These are phyloP conservation scores for Globisporangium apiculatum DNA, from an alignment of 352 stramenopile genomes.

Conservation along the genomic window DNA sequence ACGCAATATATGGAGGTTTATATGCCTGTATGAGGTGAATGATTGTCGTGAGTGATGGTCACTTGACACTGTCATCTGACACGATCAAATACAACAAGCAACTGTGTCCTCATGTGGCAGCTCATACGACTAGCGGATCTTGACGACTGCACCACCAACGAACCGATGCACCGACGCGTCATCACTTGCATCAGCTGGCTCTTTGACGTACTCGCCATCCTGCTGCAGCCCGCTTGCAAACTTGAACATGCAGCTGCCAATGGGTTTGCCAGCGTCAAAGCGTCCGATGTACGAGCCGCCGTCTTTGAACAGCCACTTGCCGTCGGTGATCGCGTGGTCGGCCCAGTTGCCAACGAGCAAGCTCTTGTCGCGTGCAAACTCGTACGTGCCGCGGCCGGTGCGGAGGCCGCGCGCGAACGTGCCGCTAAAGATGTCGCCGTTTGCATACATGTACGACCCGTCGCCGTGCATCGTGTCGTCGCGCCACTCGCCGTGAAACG, in stretches of 20 bases:
- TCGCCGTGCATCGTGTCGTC: slow-evolving; percentile 83
- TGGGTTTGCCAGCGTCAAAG: slow-evolving; percentile 84
- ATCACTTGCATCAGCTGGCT: slow-evolving; percentile 37
- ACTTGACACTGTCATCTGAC: no score
- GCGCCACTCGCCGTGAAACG: slow-evolving; percentile 88
- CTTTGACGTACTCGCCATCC: slow-evolving; percentile 78
- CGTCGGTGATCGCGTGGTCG: slow-evolving; percentile 80
- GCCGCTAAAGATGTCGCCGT: slow-evolving; percentile 89
- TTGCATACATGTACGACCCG: slow-evolving; percentile 89
- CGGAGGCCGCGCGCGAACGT: slow-evolving; percentile 78
- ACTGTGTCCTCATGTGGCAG: background rate
- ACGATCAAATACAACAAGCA: background rate
- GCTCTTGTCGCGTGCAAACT: slow-evolving; percentile 79
- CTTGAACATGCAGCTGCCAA: slow-evolving; percentile 83
- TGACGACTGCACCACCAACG: slow-evolving; percentile 57
- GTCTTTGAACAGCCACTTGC: slow-evolving; percentile 90
- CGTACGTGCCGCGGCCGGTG: slow-evolving; percentile 83
- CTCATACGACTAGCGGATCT: slow-evolving; percentile 36
- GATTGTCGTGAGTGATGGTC: no score
- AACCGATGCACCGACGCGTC: slow-evolving; percentile 57
- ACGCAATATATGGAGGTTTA: no score
- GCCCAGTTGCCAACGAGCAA: slow-evolving; percentile 84
- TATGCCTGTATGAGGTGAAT: no score
- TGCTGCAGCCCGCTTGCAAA: slow-evolving; percentile 85
- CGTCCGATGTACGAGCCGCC: slow-evolving; percentile 72